Conservation (phyloP, 1,284 basidiomycete genomes). For the Naganishia liquefaciens region DNA sequence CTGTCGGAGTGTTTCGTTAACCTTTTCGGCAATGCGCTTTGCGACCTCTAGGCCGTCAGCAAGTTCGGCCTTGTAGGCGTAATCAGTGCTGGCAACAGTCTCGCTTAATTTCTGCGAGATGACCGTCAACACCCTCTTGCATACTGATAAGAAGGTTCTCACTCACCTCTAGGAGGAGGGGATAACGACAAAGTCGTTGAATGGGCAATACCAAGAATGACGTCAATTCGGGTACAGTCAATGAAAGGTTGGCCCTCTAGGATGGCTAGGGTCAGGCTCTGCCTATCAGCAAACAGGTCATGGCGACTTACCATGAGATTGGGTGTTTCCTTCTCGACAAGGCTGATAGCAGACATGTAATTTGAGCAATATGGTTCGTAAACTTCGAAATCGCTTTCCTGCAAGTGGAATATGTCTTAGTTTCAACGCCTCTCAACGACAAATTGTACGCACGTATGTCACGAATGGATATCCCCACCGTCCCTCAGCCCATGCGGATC, state of each 20-base stretch:
- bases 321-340: conserved; percentile 81
- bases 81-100: conserved; percentile 64
- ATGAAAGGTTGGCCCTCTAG: conserved; percentile 52
- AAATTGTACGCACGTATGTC: conserved; percentile 47
- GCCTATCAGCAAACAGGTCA: not conserved
- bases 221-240: conserved; percentile 67
- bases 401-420: conserved; percentile 46
- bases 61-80: conserved; percentile 77
- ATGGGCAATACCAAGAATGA: conserved; percentile 76
- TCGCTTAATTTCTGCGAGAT: conserved; percentile 69
- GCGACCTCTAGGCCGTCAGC: conserved; percentile 79
- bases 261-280: conserved; percentile 34
- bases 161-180: conserved; percentile 64
- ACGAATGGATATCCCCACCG: conserved; percentile 82
- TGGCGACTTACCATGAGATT: conserved; percentile 70
- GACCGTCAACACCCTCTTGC: conserved; percentile 3
- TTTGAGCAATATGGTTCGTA: conserved; percentile 99
- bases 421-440: conserved; percentile 37
- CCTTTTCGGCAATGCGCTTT: conserved; percentile 90
- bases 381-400: conserved; percentile 90
- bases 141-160: not conserved
- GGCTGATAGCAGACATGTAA: conserved; percentile 80
- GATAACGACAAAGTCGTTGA: conserved; percentile 76
- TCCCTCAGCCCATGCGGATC: conserved; percentile 74
- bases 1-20: conserved; percentile 90